Base-by-base conservation (phyloP, 768 basidiomycete genomes). In the Suillus placidus region DNA sequence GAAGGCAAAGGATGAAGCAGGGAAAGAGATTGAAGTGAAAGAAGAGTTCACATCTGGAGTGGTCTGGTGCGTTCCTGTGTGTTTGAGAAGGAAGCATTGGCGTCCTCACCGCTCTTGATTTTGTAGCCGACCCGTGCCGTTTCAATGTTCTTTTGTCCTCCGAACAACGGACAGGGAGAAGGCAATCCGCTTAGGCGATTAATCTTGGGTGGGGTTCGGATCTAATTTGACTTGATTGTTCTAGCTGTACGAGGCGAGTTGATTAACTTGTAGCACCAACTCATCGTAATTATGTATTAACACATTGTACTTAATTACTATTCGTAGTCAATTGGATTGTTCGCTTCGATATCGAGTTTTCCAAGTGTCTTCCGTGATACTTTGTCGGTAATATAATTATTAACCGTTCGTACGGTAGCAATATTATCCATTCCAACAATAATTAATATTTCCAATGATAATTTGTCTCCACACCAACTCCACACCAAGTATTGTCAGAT, bases 41-140 rank as follows among this genome's bases (percentile, higher is more conserved):
- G 73, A 74, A 64, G 67, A 73, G 20, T 78, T 77, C 67, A 75
- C 71, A 12, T 63, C 71, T 49, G 76, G 76, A n/a, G 71, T 79
- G 42, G 67, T 78, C 67, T 72, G 71, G 76, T 77, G 16, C n/a
- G 76, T 68, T 68, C 56, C 66, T 63, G 38, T 34, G 40, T 23
- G 35, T 63, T 64, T 51, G 62, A 23, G 57, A 32, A 18, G 10
- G 30, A 32, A 52, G 9, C 4, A 16, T 32, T 43, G 61, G 58
- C 61, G 35, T 55, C 54, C 20, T 66, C 66, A 37, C 37, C 4
- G 5, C 38, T 38, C 61, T 51, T 8, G 54, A 60, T 65, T 68
- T 77, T 66, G 43, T 66, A 75, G 74, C 8, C 74, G 70, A 35
- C 76, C 74, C 37, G 62, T 74, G 66, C 74, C 74, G 56, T 75